A percentile compares a stretch with the other conserved stretches of the same genome.
phyloP scores from a whole-genome alignment of 768 basidiomycete species.

The Daedaleopsis nitida region DNA sequence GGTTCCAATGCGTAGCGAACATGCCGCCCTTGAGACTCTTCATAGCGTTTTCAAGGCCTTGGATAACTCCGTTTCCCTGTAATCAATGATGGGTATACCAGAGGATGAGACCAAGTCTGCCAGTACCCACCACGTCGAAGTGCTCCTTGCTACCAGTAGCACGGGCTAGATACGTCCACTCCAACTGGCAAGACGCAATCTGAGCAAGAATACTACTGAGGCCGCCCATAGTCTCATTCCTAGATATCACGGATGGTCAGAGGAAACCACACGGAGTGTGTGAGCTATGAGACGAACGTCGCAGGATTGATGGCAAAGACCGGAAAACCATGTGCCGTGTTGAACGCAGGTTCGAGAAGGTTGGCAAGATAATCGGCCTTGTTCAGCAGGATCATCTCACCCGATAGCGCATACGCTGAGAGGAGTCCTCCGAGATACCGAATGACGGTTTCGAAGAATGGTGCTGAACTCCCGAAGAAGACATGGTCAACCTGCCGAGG shows the following conservation, averaged over 20 bases:
- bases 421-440: constrained; percentile 88
- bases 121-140: constrained; percentile 49
- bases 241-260: constrained; percentile 22
- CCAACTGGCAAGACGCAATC: constrained; percentile 79
- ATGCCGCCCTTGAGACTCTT: constrained; percentile 55
- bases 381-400: constrained; percentile 58
- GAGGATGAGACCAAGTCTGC: not conserved
- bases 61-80: constrained; percentile 53
- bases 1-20: constrained; percentile 62
- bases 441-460: constrained; percentile 87
- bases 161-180: constrained; percentile 83
- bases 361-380: constrained; percentile 76
- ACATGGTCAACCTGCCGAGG: too few species aligned
- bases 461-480: constrained; percentile 26
- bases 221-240: constrained; percentile 39
- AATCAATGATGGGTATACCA: not conserved
- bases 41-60: constrained; percentile 49
- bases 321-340: constrained; percentile 71
- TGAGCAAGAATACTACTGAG: constrained; percentile 68
- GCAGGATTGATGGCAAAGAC: constrained; percentile 64
- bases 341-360: constrained; percentile 70
- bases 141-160: constrained; percentile 70
- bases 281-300: constrained; percentile 41
- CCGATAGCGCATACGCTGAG: constrained; percentile 76
- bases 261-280: not conserved